These are phyloP conservation scores for Cercis canadensis DNA, from an alignment of 306 rosid species.

Conservation along the genomic window DNA sequence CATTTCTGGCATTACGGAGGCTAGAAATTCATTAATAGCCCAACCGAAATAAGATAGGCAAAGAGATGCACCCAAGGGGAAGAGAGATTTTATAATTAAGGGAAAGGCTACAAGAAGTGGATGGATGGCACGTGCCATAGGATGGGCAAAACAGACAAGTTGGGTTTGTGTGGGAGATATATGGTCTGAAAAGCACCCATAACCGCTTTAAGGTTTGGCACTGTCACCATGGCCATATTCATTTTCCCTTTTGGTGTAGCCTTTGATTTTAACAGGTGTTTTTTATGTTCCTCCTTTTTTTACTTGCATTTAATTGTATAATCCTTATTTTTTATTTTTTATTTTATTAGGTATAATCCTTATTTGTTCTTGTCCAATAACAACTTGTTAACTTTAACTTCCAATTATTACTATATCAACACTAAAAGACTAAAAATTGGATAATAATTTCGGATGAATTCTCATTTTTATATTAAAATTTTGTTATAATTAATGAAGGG, in stretches of 20 bases:
- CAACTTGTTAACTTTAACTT: conserved; percentile 31
- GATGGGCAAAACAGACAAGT: conserved; percentile 52
- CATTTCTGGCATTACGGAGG: conserved; percentile 24
- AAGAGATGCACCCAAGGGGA: conserved; percentile 1
- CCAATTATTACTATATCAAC: not conserved
- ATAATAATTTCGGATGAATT: too few species aligned
- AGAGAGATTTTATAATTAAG: conserved; percentile 30
- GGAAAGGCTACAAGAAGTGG: conserved; percentile 44
- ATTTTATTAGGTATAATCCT: not conserved
- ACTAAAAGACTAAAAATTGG: too few species aligned
- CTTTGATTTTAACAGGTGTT: conserved; percentile 56
- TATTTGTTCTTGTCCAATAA: not conserved
- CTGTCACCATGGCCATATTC: conserved; percentile 52
- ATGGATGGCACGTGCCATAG: conserved; percentile 55
- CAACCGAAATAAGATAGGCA: conserved; percentile 42
- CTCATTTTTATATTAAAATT: too few species aligned
- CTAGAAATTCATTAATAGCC: conserved; percentile 43
- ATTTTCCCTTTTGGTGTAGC: conserved; percentile 50
- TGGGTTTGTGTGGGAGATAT: conserved; percentile 47
- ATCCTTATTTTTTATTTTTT: not conserved
- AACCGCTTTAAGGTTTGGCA: conserved; percentile 64
- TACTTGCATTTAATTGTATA: conserved; percentile 28
- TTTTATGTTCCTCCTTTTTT: conserved; percentile 42
- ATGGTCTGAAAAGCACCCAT: conserved; percentile 57
- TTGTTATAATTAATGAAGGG: too few species aligned